Conservation (phyloP, 2,329 filamentous ascomycete genomes). For the Colletotrichum costaricense region DNA sequence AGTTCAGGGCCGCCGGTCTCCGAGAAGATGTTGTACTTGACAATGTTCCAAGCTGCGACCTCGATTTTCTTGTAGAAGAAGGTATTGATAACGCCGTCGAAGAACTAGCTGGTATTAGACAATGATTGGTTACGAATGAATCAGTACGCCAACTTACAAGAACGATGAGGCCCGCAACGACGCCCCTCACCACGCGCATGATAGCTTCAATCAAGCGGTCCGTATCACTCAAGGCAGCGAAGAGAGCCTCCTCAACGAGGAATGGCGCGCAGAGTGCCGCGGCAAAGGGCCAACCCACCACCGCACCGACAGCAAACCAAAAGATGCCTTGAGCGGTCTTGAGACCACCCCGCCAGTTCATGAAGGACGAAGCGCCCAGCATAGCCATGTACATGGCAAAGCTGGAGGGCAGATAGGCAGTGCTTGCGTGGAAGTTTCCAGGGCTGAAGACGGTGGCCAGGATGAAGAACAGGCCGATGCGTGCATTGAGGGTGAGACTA, state of each 20-base stretch:
- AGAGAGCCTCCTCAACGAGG: slow-evolving; percentile 78
- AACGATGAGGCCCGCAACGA: slow-evolving; percentile 73
- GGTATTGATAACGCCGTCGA: slow-evolving; percentile 79
- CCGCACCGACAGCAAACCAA: slow-evolving; percentile 88
- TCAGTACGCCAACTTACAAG: slow-evolving; percentile 66
- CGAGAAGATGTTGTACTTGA: slow-evolving; percentile 94
- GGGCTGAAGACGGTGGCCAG: slow-evolving; percentile 82
- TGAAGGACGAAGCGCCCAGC: slow-evolving; percentile 87
- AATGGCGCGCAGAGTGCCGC: slow-evolving; percentile 85
- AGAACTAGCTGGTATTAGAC: slow-evolving; percentile 57
- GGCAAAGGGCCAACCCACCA: slow-evolving; percentile 95
- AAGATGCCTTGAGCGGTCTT: slow-evolving; percentile 87
- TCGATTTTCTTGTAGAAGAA: slow-evolving; percentile 87
- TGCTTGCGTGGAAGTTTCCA: slow-evolving; percentile 92
- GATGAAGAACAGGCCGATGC: slow-evolving; percentile 88
- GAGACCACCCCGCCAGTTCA: slow-evolving; percentile 86
- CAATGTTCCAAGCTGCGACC: slow-evolving; percentile 89
- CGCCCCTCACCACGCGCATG: slow-evolving; percentile 74
- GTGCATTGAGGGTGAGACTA: slow-evolving; percentile 79
- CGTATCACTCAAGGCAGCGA: slow-evolving; percentile 63
- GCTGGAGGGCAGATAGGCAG: slow-evolving; percentile 89
- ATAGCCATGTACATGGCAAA: slow-evolving; percentile 97
- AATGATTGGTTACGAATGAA: slow-evolving; percentile 11
- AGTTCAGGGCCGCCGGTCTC: slow-evolving; percentile 86
- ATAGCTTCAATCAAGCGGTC: slow-evolving; percentile 71